Conservation (phyloP, 2,329 filamentous ascomycete genomes). For the Camillea tinctor region DNA sequence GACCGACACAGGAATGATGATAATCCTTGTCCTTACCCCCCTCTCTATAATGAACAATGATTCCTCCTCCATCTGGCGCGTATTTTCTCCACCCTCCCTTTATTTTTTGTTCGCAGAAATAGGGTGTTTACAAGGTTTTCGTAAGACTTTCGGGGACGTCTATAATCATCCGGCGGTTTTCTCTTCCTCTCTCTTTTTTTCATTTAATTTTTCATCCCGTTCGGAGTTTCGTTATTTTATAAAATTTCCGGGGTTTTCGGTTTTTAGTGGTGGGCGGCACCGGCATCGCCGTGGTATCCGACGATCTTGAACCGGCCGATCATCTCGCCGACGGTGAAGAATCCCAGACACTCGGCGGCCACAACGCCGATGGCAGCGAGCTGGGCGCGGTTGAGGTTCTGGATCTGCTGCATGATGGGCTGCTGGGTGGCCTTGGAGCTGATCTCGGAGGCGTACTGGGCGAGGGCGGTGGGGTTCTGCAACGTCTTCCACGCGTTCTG, state of each 20-base stretch:
- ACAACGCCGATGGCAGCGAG: constrained; percentile 74
- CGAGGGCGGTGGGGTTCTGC: constrained; percentile 64
- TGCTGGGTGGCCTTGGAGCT: constrained; percentile 50
- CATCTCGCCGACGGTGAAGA: constrained; percentile 98
- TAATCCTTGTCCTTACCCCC: too few species aligned
- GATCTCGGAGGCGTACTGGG: constrained; percentile 45
- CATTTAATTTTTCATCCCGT: neutral
- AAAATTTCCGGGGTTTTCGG: too few species aligned
- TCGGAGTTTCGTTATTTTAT: neutral
- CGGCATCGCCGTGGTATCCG: constrained; percentile 76
- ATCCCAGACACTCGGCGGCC: constrained; percentile 82
- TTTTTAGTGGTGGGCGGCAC: constrained; percentile 59
- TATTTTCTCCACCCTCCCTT: too few species aligned
- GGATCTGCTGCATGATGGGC: constrained; percentile 45
- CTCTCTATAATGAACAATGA: too few species aligned
- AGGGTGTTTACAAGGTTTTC: neutral
- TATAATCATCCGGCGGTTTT: too few species aligned
- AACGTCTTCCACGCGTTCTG: constrained; percentile 69
- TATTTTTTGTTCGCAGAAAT: too few species aligned
- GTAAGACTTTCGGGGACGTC: constrained; percentile 10
- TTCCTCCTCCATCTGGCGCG: too few species aligned
- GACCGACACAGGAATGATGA: too few species aligned
- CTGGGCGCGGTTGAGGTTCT: constrained; percentile 70
- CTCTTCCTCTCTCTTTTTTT: neutral
- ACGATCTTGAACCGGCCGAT: constrained; percentile 93